Percentiles rank a stretch among this genome's conserved stretches.
Conservation (phyloP, 2,329 filamentous ascomycete species). For the Cladosporium sp. region DNA sequence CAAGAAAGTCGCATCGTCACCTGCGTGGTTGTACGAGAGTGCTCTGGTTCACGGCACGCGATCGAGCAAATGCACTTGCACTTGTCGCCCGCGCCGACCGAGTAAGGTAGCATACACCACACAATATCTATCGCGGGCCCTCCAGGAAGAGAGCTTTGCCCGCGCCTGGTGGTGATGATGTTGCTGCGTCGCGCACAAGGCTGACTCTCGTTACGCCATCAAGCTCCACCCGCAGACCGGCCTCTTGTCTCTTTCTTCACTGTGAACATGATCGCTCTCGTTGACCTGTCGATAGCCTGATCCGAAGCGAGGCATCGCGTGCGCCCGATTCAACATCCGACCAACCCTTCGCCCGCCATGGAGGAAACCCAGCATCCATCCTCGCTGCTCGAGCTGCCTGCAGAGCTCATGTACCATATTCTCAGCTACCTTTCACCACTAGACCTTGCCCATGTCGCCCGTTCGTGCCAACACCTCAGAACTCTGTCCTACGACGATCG, state of each 20-base stretch:
- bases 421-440: constrained; percentile 60
- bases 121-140: background rate
- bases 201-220: constrained; percentile 8
- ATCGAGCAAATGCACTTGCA: background rate
- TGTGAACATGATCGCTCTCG: background rate
- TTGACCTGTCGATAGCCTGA: background rate
- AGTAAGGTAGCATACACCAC: background rate
- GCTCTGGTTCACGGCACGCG: background rate
- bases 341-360: background rate
- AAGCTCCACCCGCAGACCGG: constrained; percentile 3
- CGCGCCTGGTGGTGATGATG: background rate
- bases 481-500: constrained; percentile 60
- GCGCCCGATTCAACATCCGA: background rate
- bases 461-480: constrained; percentile 58
- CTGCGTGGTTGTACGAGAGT: background rate
- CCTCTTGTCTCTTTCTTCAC: background rate
- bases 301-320: background rate
- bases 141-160: background rate
- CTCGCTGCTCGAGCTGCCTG: constrained; percentile 57
- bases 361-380: constrained; percentile 5
- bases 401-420: constrained; percentile 72
- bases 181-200: background rate
- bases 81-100: background rate
- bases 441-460: constrained; percentile 59
- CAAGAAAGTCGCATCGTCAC: constrained; percentile 11